phyloP scores from a whole-genome alignment of 306 rosid genomes.

The Begonia fuchsioides region DNA sequence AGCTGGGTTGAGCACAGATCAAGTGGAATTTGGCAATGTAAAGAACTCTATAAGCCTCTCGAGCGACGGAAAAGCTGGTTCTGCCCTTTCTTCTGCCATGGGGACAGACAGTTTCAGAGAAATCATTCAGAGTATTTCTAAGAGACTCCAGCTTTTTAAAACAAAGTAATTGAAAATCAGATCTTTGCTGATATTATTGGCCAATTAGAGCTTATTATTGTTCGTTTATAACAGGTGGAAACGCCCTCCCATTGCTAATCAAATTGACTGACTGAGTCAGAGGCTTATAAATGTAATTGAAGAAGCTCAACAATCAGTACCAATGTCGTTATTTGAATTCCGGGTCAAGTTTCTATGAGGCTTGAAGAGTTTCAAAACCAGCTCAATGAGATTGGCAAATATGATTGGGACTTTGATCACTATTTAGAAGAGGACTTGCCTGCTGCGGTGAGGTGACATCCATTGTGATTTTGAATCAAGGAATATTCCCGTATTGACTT shows the following conservation, averaged over 20 bases:
- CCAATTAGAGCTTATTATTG: neutral
- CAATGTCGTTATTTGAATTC: no score
- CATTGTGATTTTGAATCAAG: conserved; percentile 4
- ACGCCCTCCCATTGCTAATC: conserved; percentile 16
- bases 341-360: conserved; percentile 19
- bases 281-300: conserved; percentile 26
- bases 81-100: conserved; percentile 10
- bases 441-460: conserved; percentile 71
- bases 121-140: conserved; percentile 18
- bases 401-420: conserved; percentile 86
- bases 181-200: neutral
- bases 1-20: conserved; percentile 51
- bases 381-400: conserved; percentile 26
- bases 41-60: conserved; percentile 3
- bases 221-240: conserved; percentile 13
- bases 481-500: neutral
- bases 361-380: conserved; percentile 47
- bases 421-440: conserved; percentile 78
- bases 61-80: conserved; percentile 7
- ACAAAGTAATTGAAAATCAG: conserved; percentile 21
- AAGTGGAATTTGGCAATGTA: conserved; percentile 17
- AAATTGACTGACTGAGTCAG: conserved; percentile 20
- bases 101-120: conserved; percentile 12
- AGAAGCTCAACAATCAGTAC: conserved; percentile 29
- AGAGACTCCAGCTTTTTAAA: conserved; percentile 18